Conservation (phyloP, 495 filamentous ascomycete genomes). For the Physcia stellaris region DNA sequence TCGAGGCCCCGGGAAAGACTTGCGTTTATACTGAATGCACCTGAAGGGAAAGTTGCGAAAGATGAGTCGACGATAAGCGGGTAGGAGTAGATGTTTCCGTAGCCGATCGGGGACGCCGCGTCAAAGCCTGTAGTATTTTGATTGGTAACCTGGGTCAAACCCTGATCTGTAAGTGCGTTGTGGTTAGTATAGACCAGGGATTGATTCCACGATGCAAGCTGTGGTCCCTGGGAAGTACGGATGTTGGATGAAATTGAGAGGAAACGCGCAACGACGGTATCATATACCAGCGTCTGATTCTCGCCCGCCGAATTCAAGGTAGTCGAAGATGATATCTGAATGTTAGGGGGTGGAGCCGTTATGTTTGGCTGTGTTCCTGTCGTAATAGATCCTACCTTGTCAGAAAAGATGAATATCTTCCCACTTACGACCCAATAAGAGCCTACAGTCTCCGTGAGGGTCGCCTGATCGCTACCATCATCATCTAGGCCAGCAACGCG, state of each 20-base stretch:
- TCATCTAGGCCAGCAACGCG: slow-evolving; percentile 50
- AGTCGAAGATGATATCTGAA: slow-evolving; percentile 28
- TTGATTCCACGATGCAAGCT: slow-evolving; percentile 47
- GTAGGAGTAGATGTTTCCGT: slow-evolving; percentile 41
- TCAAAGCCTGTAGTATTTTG: slow-evolving; percentile 49
- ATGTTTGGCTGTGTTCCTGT: slow-evolving; percentile 28
- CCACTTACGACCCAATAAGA: slow-evolving; percentile 73
- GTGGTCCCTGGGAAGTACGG: slow-evolving; percentile 25
- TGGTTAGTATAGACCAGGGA: slow-evolving; percentile 40
- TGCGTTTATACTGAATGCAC: slow-evolving; percentile 46
- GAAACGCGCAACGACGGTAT: slow-evolving; percentile 39
- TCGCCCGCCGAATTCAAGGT: slow-evolving; percentile 32
- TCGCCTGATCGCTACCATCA: slow-evolving; percentile 27
- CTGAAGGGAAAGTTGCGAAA: slow-evolving; percentile 27
- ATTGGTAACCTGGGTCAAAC: slow-evolving; percentile 46
- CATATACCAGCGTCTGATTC: slow-evolving; percentile 49
- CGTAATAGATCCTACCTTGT: slow-evolving; percentile 33
- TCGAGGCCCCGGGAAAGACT: slow-evolving; percentile 44
- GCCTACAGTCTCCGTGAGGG: slow-evolving; percentile 46
- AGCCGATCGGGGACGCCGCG: slow-evolving; percentile 28
- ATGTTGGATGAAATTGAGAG: slow-evolving; percentile 41
- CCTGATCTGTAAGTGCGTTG: slow-evolving; percentile 42
- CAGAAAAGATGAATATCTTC: slow-evolving; percentile 66
- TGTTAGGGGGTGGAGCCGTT: slow-evolving; percentile 24
- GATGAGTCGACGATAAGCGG: slow-evolving; percentile 48